phyloP scores from a whole-genome alignment of 768 basidiomycete species.

The Lentinula guzmanii region DNA sequence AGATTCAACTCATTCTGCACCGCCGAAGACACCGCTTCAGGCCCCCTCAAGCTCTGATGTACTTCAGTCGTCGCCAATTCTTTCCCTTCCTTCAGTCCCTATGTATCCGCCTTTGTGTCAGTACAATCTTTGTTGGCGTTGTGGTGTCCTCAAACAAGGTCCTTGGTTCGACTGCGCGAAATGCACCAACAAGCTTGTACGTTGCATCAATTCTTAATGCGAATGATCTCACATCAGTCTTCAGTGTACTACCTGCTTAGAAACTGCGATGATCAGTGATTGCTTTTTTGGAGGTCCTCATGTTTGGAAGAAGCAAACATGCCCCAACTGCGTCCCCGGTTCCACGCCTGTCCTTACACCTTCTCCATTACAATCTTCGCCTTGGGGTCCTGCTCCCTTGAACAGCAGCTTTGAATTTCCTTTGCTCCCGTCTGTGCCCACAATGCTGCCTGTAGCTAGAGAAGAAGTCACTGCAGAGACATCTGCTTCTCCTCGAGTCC shows the following conservation, averaged over 20 bases:
- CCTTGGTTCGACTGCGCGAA: slow-evolving; percentile 30
- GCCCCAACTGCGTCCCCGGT: slow-evolving; percentile 11
- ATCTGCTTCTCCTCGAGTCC: background rate
- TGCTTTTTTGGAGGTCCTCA: slow-evolving; percentile 24
- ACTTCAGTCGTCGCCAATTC: background rate
- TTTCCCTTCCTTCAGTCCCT: slow-evolving; percentile 10
- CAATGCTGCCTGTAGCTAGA: background rate
- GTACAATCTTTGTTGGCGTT: slow-evolving; percentile 26
- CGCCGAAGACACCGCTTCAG: background rate
- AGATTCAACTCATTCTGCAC: background rate
- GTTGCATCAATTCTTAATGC: slow-evolving; percentile 10
- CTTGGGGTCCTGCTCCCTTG: slow-evolving; percentile 3
- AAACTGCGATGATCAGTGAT: background rate
- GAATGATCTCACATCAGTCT: slow-evolving; percentile 3
- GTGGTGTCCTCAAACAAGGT: slow-evolving; percentile 22
- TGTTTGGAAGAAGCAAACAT: slow-evolving; percentile 19
- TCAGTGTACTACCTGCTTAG: slow-evolving; percentile 29
- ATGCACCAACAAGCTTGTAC: slow-evolving; percentile 31
- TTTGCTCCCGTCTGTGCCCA: slow-evolving; percentile 1
- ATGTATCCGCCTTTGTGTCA: slow-evolving; percentile 16
- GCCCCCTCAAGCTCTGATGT: background rate
- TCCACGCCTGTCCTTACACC: slow-evolving; percentile 11
- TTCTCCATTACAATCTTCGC: background rate
- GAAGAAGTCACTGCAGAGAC: background rate
- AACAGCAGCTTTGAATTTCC: background rate